Evolutionary conservation across 768 basidiomycete genomes (phyloP).

Genomic region (Terana coerulea): DNA sequence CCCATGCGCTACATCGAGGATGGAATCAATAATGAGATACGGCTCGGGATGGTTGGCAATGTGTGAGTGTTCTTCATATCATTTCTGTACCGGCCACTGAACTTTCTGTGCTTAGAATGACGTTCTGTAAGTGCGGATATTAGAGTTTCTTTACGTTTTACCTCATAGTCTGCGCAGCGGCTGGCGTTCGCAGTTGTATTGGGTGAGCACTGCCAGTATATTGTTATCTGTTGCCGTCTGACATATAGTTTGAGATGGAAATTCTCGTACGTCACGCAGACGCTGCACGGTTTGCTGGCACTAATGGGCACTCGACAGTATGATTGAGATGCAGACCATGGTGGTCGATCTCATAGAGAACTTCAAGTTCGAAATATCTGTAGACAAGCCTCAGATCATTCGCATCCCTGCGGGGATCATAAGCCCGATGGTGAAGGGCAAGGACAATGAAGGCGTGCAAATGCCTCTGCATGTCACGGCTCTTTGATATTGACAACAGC

Average conservation of each 20-base stretch:
- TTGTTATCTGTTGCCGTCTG: not conserved
- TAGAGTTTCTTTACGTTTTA: not conserved
- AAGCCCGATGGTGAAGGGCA: constrained; percentile 30
- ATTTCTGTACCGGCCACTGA: not conserved
- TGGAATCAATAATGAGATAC: constrained; percentile 2
- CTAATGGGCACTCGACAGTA: too few relatives aligned
- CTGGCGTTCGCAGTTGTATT: constrained; percentile 2
- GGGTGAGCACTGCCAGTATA: too few relatives aligned
- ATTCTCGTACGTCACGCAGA: constrained; percentile 25
- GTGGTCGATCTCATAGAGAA: constrained; percentile 32
- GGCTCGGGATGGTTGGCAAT: not conserved
- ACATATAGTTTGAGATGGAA: constrained; percentile 19
- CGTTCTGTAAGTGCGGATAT: constrained; percentile 1
- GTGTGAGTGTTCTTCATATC: not conserved
- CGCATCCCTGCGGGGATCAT: constrained; percentile 29
- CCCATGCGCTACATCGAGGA: constrained; percentile 24
- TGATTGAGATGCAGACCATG: constrained; percentile 33
- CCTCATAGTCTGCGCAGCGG: not conserved
- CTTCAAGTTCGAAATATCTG: constrained; percentile 31
- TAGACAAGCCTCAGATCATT: constrained; percentile 25
- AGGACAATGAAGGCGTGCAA: constrained; percentile 23
- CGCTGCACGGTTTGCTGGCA: not conserved
- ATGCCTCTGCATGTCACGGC: constrained; percentile 33
- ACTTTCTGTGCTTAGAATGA: constrained; percentile 3
- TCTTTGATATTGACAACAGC: too few relatives aligned